A percentile compares a stretch with the other conserved stretches of the same genome.
Evolutionary conservation across 805 yeast species (phyloP).

Genomic region (Candida tallmaniae): DNA sequence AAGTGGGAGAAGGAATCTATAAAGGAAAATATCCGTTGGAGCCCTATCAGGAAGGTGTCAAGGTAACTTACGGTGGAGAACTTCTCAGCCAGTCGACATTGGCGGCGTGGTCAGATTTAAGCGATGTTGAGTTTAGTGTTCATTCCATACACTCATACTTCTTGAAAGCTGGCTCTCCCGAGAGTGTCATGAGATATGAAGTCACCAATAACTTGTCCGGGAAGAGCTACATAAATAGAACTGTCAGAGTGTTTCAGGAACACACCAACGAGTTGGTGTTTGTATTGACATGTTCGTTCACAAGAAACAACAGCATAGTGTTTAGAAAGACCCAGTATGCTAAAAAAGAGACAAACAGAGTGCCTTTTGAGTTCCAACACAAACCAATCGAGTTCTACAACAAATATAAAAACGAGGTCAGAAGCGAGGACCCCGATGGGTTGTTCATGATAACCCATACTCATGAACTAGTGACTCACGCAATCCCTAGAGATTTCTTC

Average conservation of each 20-base stretch:
- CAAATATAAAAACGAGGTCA: slow-evolving; percentile 14
- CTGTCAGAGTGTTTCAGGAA: slow-evolving; percentile 26
- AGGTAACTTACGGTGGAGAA: slow-evolving; percentile 42
- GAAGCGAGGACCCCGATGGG: slow-evolving; percentile 13
- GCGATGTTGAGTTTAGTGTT: slow-evolving; percentile 21
- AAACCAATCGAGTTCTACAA: slow-evolving; percentile 20
- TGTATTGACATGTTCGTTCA: slow-evolving; percentile 29
- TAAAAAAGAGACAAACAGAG: slow-evolving; percentile 17
- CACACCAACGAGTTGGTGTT: slow-evolving; percentile 22
- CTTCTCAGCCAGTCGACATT: slow-evolving; percentile 30
- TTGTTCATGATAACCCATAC: slow-evolving; percentile 18
- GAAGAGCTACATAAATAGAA: slow-evolving; percentile 29
- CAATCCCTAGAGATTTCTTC: slow-evolving; percentile 20
- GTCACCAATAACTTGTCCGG: slow-evolving; percentile 30
- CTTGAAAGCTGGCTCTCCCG: slow-evolving; percentile 29
- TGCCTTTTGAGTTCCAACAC: slow-evolving; percentile 28
- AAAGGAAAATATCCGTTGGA: slow-evolving; percentile 18
- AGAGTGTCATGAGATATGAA: slow-evolving; percentile 24
- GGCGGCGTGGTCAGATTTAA: slow-evolving; percentile 30
- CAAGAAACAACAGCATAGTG: slow-evolving; percentile 22
- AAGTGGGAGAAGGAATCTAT: slow-evolving; percentile 8
- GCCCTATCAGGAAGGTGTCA: slow-evolving; percentile 16
- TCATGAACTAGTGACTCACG: slow-evolving; percentile 19
- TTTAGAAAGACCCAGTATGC: slow-evolving; percentile 12
- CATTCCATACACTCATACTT: slow-evolving; percentile 39